These are phyloP conservation scores for Mycena capillaripes DNA, from an alignment of 768 basidiomycete species.

Conservation along the genomic window DNA sequence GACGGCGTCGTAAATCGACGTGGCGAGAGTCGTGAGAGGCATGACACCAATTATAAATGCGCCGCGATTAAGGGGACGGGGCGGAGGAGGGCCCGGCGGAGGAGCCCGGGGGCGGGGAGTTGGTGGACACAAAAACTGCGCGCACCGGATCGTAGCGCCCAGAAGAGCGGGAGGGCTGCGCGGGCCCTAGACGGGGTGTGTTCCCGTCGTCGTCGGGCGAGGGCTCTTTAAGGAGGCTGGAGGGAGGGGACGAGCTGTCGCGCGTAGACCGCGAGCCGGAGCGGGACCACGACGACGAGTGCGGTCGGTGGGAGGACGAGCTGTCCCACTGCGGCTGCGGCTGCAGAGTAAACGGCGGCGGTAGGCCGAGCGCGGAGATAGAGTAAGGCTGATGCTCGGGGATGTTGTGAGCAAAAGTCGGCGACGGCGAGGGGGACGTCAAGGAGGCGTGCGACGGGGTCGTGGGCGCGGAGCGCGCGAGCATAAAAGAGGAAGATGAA, in stretches of 20 bases:
- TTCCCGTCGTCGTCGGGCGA: slow-evolving; percentile 36
- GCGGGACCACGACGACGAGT: slow-evolving; percentile 53
- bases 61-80: slow-evolving; percentile 15
- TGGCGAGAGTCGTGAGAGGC: slow-evolving; percentile 31
- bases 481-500: slow-evolving; percentile 24
- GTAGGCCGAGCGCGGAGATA: slow-evolving; percentile 46
- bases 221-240: slow-evolving; percentile 40
- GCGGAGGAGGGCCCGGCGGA: slow-evolving; percentile 19
- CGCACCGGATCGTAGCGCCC: slow-evolving; percentile 70
- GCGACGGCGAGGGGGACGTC: slow-evolving; percentile 51
- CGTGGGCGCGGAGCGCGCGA: slow-evolving; percentile 41
- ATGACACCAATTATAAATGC: slow-evolving; percentile 21
- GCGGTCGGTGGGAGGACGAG: slow-evolving; percentile 51
- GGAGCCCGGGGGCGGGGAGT: slow-evolving; percentile 40
- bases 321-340: slow-evolving; percentile 78
- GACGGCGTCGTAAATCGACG: slow-evolving; percentile 32
- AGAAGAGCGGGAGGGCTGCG: slow-evolving; percentile 48
- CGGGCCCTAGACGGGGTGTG: slow-evolving; percentile 39
- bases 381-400: slow-evolving; percentile 38
- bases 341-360: slow-evolving; percentile 76
- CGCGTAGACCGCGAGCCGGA: slow-evolving; percentile 46
- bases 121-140: slow-evolving; percentile 55
- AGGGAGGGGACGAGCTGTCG: slow-evolving; percentile 44
- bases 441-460: slow-evolving; percentile 37
- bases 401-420: slow-evolving; percentile 49